Percentiles rank a stretch among this genome's conserved stretches.
Conservation (phyloP, 768 basidiomycete species). For the Clavaria fumosa region DNA sequence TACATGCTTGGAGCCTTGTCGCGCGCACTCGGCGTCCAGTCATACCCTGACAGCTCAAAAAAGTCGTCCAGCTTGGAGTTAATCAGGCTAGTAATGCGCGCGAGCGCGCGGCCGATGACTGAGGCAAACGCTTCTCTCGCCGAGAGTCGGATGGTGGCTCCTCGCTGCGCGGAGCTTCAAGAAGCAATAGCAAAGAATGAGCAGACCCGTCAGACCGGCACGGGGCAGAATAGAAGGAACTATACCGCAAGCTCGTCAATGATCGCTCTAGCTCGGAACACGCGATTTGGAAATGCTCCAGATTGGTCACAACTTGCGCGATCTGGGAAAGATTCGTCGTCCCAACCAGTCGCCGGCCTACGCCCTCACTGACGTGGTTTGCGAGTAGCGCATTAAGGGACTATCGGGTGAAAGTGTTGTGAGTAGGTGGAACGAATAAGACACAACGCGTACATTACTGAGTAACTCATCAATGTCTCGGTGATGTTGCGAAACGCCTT, state of each 20-base stretch:
- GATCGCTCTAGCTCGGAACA: slow-evolving; percentile 76
- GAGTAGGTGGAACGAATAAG: no score
- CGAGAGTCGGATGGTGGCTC: slow-evolving; percentile 61
- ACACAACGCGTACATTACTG: slow-evolving; percentile 44
- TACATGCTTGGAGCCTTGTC: slow-evolving; percentile 84
- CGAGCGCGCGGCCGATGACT: slow-evolving; percentile 52
- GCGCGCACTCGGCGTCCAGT: slow-evolving; percentile 67
- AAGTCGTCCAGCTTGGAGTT: slow-evolving; percentile 88
- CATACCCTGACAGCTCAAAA: slow-evolving; percentile 89
- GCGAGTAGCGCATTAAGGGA: slow-evolving; percentile 76
- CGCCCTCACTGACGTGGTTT: slow-evolving; percentile 58
- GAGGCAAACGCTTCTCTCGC: slow-evolving; percentile 49
- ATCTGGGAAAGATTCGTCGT: slow-evolving; percentile 80
- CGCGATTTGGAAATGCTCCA: slow-evolving; percentile 81
- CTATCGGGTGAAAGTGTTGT: no score
- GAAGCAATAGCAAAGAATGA: no score
- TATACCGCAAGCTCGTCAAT: slow-evolving; percentile 67
- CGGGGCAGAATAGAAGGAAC: no score
- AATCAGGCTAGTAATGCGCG: slow-evolving; percentile 70
- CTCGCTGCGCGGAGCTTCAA: slow-evolving; percentile 69
- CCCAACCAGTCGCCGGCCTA: slow-evolving; percentile 54
- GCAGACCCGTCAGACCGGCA: no score
- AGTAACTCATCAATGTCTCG: slow-evolving; percentile 84
- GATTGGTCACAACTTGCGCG: slow-evolving; percentile 81
- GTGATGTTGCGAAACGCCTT: slow-evolving; percentile 86